Conservation (phyloP, 352 stramenopile species). For the Stramenopiles sp. region DNA sequence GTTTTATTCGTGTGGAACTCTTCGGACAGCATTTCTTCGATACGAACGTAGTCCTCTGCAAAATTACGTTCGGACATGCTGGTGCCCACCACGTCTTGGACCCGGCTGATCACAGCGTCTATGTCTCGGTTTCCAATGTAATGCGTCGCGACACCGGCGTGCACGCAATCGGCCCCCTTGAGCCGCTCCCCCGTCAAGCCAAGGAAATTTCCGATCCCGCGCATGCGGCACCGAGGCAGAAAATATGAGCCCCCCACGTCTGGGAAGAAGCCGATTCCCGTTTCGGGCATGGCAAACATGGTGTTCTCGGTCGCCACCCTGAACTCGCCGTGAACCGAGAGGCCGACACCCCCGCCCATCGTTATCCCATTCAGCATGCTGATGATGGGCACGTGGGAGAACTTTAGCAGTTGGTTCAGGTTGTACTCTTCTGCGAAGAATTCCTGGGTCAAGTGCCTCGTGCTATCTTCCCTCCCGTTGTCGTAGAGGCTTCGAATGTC, state of each 20-base stretch:
- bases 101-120: neutral
- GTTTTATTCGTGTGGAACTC: no score
- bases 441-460: constrained; percentile 42
- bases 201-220: constrained; percentile 67
- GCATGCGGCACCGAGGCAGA: constrained; percentile 51
- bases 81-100: neutral
- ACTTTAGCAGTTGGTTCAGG: constrained; percentile 64
- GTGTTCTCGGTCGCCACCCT: constrained; percentile 88
- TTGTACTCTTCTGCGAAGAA: constrained; percentile 90
- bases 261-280: constrained; percentile 87
- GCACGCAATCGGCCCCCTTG: constrained; percentile 60
- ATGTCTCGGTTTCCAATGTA: constrained; percentile 39
- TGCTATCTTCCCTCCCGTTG: constrained; percentile 42
- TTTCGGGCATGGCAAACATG: constrained; percentile 96
- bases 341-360: constrained; percentile 90
- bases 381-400: constrained; percentile 32
- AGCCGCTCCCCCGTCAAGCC: constrained; percentile 77
- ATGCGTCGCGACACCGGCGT: constrained; percentile 83
- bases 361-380: constrained; percentile 91
- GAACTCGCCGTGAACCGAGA: constrained; percentile 89
- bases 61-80: no score
- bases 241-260: constrained; percentile 83
- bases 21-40: no score
- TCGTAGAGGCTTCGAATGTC: constrained; percentile 74
- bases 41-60: no score